A percentile compares a stretch with the other conserved stretches of the same genome.
These are phyloP conservation scores for Phaffia tasmanica DNA, from an alignment of 768 basidiomycete species.

Conservation along the genomic window DNA sequence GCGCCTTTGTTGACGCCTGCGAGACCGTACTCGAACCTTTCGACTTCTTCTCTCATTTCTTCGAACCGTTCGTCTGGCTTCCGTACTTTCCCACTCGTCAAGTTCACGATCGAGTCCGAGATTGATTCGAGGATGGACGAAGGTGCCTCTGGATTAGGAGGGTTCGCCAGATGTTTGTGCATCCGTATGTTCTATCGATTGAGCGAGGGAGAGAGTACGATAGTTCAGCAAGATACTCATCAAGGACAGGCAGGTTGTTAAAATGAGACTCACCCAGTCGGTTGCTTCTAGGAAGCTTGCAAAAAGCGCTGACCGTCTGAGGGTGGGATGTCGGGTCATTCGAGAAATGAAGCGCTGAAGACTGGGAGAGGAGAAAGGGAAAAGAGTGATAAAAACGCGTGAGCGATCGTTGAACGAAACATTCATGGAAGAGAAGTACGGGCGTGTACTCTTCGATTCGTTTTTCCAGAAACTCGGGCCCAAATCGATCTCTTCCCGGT, in stretches of 20 bases:
- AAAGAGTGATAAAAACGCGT: neutral
- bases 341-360: constrained; percentile 86
- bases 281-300: constrained; percentile 90
- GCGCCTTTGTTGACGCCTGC: constrained; percentile 64
- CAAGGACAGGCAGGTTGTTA: neutral
- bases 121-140: constrained; percentile 78
- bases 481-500: constrained; percentile 84
- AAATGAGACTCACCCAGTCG: constrained; percentile 73
- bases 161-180: constrained; percentile 91
- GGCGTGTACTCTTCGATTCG: constrained; percentile 38
- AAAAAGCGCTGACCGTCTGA: constrained; percentile 82
- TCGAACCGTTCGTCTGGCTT: constrained; percentile 96
- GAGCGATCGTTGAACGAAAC: neutral
- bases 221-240: neutral
- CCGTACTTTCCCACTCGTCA: constrained; percentile 56
- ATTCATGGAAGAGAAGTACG: too few relatives aligned
- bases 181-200: constrained; percentile 72
- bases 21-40: constrained; percentile 95
- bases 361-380: constrained; percentile 40
- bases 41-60: constrained; percentile 77
- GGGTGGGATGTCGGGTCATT: constrained; percentile 80
- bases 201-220: neutral
- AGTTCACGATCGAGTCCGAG: constrained; percentile 85
- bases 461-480: constrained; percentile 91
- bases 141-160: constrained; percentile 63